phyloP scores from a whole-genome alignment of 2,329 filamentous ascomycete species.

The Thelonectria blattea region DNA sequence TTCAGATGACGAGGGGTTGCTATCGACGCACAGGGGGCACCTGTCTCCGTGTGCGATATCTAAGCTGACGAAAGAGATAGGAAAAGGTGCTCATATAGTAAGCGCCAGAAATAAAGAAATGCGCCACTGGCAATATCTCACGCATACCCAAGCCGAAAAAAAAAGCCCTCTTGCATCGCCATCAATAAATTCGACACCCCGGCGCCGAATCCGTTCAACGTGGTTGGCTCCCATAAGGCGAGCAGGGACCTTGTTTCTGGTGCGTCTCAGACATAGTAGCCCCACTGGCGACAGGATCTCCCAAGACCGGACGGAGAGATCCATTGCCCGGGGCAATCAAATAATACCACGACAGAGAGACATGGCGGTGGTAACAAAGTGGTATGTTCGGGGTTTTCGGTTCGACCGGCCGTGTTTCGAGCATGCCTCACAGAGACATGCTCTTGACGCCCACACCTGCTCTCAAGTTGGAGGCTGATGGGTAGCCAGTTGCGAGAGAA shows the following conservation, averaged over 20 bases:
- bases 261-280: conserved; percentile 11
- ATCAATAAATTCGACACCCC: conserved; percentile 8
- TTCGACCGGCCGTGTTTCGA: background rate
- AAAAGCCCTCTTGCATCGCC: background rate
- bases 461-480: background rate
- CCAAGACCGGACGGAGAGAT: conserved; percentile 6
- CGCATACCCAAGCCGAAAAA: background rate
- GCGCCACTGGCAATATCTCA: background rate
- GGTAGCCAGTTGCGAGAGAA: background rate
- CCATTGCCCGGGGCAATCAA: background rate
- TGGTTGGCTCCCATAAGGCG: conserved; percentile 4
- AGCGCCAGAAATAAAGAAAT: background rate
- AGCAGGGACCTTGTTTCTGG: conserved; percentile 8
- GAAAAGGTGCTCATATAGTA: background rate
- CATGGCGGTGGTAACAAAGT: background rate
- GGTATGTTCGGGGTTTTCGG: conserved; percentile 1
- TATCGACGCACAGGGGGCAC: background rate
- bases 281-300: conserved; percentile 12
- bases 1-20: background rate
- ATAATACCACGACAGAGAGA: background rate
- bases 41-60: background rate
- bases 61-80: background rate
- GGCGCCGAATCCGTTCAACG: background rate
- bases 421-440: background rate
- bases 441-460: background rate